phyloP scores from a whole-genome alignment of 169 alveolate species.

The Cryptosporidium baileyi region DNA sequence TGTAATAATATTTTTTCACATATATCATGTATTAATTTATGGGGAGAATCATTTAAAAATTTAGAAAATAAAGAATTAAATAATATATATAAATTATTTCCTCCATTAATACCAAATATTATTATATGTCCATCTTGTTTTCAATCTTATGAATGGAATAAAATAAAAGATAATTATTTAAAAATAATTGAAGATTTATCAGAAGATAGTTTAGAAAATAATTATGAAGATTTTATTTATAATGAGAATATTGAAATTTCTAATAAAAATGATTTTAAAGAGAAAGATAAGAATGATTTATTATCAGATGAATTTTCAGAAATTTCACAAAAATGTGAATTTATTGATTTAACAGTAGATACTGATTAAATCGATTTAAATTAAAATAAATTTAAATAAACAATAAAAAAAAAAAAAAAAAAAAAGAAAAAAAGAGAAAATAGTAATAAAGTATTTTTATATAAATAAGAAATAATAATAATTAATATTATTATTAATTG shows the following conservation, averaged over 20 bases:
- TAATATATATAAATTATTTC: neutral
- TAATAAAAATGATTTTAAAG: neutral
- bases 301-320: neutral
- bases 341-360: conserved; percentile 58
- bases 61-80: neutral
- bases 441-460: no score
- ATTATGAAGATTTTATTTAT: neutral
- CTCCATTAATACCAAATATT: conserved; percentile 18
- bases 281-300: neutral
- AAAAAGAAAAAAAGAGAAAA: no score
- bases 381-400: no score
- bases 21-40: conserved; percentile 24
- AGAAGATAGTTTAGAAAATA: neutral
- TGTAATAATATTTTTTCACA: conserved; percentile 2
- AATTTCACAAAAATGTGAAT: conserved; percentile 45
- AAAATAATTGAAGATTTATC: neutral
- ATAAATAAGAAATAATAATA: no score
- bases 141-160: neutral
- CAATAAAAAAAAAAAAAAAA: no score
- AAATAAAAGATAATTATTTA: neutral
- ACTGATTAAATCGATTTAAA: conserved; percentile 18
- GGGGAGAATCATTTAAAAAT: conserved; percentile 30
- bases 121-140: conserved; percentile 56
- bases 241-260: neutral
- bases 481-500: no score